phyloP scores from a whole-genome alignment of 495 filamentous ascomycete species.

The Lentithecium fluviatile region DNA sequence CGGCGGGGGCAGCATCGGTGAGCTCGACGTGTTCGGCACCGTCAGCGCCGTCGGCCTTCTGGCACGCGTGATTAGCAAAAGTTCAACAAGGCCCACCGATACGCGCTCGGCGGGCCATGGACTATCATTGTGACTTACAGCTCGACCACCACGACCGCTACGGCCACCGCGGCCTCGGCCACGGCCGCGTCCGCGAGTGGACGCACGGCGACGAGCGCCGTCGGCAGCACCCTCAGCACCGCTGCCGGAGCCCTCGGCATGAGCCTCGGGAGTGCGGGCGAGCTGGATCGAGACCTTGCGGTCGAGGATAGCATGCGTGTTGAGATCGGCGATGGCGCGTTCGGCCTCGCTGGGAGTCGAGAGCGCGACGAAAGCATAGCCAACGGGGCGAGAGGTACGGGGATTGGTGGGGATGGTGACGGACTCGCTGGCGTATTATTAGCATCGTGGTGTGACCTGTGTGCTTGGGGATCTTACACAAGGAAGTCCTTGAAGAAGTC shows the following conservation, averaged over 20 bases:
- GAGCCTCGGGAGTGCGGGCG: constrained; percentile 91
- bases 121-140: constrained; percentile 54
- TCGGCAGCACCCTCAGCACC: constrained; percentile 67
- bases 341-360: constrained; percentile 91
- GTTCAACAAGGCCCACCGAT: neutral
- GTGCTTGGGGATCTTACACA: constrained; percentile 66
- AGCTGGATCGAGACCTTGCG: constrained; percentile 99
- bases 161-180: constrained; percentile 70
- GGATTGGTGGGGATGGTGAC: constrained; percentile 98
- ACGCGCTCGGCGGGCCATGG: neutral
- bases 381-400: constrained; percentile 94
- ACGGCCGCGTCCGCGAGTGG: constrained; percentile 46
- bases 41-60: constrained; percentile 36
- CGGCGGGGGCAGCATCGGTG: constrained; percentile 42
- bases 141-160: constrained; percentile 73
- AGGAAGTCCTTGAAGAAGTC: constrained; percentile 97
- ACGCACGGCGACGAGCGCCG: constrained; percentile 52
- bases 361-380: constrained; percentile 98
- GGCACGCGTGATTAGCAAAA: neutral
- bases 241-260: constrained; percentile 58
- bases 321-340: constrained; percentile 88
- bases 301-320: constrained; percentile 92
- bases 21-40: constrained; percentile 34
- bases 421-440: constrained; percentile 69
- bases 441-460: constrained; percentile 25